Conservation (phyloP, 2,329 filamentous ascomycete species). For the Triangularia setosa region DNA sequence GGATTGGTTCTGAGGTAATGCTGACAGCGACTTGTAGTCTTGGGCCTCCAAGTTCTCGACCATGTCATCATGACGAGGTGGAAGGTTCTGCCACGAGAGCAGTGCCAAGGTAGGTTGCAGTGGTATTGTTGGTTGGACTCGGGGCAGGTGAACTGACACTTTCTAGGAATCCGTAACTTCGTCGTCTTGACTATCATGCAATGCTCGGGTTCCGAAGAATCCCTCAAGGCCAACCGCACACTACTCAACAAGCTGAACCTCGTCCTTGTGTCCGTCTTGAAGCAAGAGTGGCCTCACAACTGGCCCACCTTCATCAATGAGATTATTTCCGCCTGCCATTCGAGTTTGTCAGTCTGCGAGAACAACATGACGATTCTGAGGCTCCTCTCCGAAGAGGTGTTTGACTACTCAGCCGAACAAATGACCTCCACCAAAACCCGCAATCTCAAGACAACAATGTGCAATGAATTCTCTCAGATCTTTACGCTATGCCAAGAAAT, state of each 20-base stretch:
- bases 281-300: conserved; percentile 99
- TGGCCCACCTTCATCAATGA: conserved; percentile 99
- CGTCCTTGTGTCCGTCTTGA: conserved; percentile 93
- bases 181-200: conserved; percentile 98
- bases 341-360: conserved; percentile 94
- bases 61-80: conserved; percentile 98
- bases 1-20: conserved; percentile 7
- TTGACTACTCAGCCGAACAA: conserved; percentile 97
- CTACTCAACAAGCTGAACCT: conserved; percentile 98
- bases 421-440: conserved; percentile 99
- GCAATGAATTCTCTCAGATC: conserved; percentile 95
- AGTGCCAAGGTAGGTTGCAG: conserved; percentile 72
- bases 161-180: conserved; percentile 91
- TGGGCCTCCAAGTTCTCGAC: conserved; percentile 94
- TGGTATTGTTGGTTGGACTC: background rate
- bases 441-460: conserved; percentile 98
- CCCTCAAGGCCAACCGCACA: conserved; percentile 76
- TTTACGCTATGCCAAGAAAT: conserved; percentile 98
- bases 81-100: conserved; percentile 94
- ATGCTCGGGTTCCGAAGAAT: conserved; percentile 84
- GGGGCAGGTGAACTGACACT: conserved; percentile 10
- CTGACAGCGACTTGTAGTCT: conserved; percentile 52
- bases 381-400: conserved; percentile 94
- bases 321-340: conserved; percentile 94
- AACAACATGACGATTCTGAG: conserved; percentile 99